Evolutionary conservation across 2,329 filamentous ascomycete species (phyloP), one percentile per base, ranked within the genome.

Genomic region (Stachybotrys echinatus): DNA sequence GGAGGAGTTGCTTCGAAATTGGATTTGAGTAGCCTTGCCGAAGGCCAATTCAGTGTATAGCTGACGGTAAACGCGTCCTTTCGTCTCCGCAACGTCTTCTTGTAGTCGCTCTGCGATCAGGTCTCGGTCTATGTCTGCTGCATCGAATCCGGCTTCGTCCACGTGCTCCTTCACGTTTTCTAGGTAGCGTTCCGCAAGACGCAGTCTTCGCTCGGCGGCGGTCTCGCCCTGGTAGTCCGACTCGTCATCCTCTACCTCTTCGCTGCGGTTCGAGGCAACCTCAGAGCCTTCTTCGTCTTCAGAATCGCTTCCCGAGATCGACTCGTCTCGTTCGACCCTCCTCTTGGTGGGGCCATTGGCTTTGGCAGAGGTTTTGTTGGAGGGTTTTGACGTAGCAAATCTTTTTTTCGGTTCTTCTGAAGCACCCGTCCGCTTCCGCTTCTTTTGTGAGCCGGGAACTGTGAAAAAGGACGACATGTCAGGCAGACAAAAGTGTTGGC

Each of bases 401-500:
- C 80, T 75, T 63, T 85, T 87, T 67, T 84, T 84, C 2, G 82
- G 78, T 6, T 68, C 69, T 47, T 83, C 77, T 17, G 73, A 64
- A 22, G 77, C 76, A 50, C 74, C 68, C 6, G 74, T 63, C 53
- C 92, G 81, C 77, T 97, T 97, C 61, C 94, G 80, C 79, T 97
- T 97, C 74, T 89, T 89, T 64, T 92, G 87, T 47, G 88, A 87
- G 39, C 88, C 87, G 6, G 94, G 91, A 38, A 87, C 76, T 47
- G 92, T 96, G 72, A 99, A 99, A 72, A 97, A 99, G 38, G 92
- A 96, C 63, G 92, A 95, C 92, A 95, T 95, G 58, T 57, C 74
- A 34, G 59, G 61, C 54, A 58, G 48, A 54, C n/a, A n/a, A n/a
- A n/a, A n/a, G n/a, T n/a, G n/a, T 61, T 58, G 55, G 54, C 53